phyloP scores from a whole-genome alignment of 192 early-diverging fungal genomes.

The Geranomyces michiganensis region DNA sequence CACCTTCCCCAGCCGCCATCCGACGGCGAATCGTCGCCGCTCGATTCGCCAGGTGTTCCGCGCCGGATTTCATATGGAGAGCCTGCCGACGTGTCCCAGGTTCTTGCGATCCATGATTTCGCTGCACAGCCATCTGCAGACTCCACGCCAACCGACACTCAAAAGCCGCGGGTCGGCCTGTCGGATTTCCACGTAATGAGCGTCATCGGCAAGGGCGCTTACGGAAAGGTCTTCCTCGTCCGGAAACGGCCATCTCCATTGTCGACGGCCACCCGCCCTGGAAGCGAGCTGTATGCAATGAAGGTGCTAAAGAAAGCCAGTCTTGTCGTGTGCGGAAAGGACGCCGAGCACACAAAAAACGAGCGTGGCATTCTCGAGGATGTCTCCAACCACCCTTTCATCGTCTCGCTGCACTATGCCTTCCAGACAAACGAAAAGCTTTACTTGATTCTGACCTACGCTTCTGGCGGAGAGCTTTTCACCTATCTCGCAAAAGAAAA shows the following conservation, averaged over 20 bases:
- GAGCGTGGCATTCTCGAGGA: conserved; percentile 87
- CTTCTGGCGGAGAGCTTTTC: conserved; percentile 87
- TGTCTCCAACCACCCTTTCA: conserved; percentile 80
- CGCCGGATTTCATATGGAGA: conserved; percentile 7
- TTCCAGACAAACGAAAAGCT: conserved; percentile 88
- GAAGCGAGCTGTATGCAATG: conserved; percentile 72
- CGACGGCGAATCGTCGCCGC: conserved; percentile 1
- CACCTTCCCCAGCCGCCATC: not conserved
- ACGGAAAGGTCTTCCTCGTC: conserved; percentile 82
- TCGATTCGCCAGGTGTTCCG: not conserved
- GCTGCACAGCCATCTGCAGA: not conserved
- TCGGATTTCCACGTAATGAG: conserved; percentile 62
- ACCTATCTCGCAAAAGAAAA: conserved; percentile 74
- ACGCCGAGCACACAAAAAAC: conserved; percentile 77
- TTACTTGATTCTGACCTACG: conserved; percentile 87
- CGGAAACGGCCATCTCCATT: conserved; percentile 55
- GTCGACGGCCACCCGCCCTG: not conserved
- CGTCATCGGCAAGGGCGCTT: conserved; percentile 74
- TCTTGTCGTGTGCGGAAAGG: conserved; percentile 76
- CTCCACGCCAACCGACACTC: not conserved
- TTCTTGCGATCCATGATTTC: conserved; percentile 24
- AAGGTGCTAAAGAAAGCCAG: conserved; percentile 91
- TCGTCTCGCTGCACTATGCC: conserved; percentile 89
- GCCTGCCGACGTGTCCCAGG: conserved; percentile 23
- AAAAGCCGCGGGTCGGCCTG: conserved; percentile 29